Conservation (phyloP, 345 rosid species). For the Citrus australasica region DNA sequence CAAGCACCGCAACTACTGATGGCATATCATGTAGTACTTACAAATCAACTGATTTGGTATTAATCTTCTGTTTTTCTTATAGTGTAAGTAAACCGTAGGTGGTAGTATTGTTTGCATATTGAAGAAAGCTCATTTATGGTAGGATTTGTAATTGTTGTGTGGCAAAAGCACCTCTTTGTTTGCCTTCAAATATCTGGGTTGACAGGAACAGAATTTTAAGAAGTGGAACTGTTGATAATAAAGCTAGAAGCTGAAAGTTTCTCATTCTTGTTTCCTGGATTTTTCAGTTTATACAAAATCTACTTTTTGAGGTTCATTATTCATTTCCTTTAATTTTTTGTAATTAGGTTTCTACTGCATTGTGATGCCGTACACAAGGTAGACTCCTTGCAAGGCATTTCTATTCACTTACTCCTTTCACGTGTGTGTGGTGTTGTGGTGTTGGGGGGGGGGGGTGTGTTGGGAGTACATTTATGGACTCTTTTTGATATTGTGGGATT, state of each 20-base stretch:
- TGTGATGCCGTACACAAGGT: too few species aligned
- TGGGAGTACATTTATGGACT: neutral
- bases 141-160: neutral
- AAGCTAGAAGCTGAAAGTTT: neutral
- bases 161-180: neutral
- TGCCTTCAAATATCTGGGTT: neutral
- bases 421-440: too few species aligned
- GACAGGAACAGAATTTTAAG: neutral
- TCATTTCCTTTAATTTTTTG: neutral
- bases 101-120: neutral
- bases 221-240: neutral
- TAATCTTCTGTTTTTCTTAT: neutral
- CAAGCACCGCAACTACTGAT: neutral
- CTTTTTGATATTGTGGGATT: neutral
- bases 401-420: too few species aligned
- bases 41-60: neutral
- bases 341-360: neutral
- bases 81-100: neutral
- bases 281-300: neutral
- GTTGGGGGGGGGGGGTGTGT: rapidly evolving
- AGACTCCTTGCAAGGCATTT: too few species aligned
- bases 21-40: neutral
- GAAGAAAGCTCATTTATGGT: neutral
- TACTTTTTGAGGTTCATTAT: neutral
- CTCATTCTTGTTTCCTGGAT: neutral